These are phyloP conservation scores for Amaranthus tricolor DNA, from an alignment of 179 eudicot species.

Conservation along the genomic window DNA sequence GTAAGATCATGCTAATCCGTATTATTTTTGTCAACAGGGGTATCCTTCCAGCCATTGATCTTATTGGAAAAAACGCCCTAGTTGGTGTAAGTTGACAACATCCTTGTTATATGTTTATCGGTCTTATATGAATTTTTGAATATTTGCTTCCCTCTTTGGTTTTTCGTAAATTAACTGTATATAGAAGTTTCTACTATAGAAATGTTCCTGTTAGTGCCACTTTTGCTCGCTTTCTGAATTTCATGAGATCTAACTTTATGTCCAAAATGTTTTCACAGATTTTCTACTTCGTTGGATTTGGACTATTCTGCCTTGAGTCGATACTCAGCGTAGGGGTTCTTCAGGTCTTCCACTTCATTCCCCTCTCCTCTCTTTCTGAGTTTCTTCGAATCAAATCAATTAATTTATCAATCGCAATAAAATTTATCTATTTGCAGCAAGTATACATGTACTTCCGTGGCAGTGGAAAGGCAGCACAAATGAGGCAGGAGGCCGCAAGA, in stretches of 20 bases:
- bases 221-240: too few relatives aligned
- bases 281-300: conserved; percentile 91
- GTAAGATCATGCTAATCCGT: conserved; percentile 5
- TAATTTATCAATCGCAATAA: too few relatives aligned
- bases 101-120: neutral
- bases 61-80: conserved; percentile 49
- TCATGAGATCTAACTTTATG: neutral
- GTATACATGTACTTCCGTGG: conserved; percentile 70
- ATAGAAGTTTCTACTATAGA: too few relatives aligned
- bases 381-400: neutral
- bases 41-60: conserved; percentile 82
- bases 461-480: conserved; percentile 62
- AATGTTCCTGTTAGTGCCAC: too few relatives aligned
- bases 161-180: too few relatives aligned
- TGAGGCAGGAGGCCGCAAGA: conserved; percentile 65
- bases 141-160: too few relatives aligned
- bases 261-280: conserved; percentile 34
- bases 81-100: conserved; percentile 67
- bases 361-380: neutral
- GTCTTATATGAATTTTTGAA: neutral
- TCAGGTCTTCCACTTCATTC: conserved; percentile 46
- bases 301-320: conserved; percentile 79
- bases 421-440: conserved; percentile 52
- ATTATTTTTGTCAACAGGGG: conserved; percentile 50
- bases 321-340: conserved; percentile 78